A percentile compares a stretch with the other conserved stretches of the same genome.
Conservation (phyloP, 169 alveolate species). For the Babesia bovis region DNA sequence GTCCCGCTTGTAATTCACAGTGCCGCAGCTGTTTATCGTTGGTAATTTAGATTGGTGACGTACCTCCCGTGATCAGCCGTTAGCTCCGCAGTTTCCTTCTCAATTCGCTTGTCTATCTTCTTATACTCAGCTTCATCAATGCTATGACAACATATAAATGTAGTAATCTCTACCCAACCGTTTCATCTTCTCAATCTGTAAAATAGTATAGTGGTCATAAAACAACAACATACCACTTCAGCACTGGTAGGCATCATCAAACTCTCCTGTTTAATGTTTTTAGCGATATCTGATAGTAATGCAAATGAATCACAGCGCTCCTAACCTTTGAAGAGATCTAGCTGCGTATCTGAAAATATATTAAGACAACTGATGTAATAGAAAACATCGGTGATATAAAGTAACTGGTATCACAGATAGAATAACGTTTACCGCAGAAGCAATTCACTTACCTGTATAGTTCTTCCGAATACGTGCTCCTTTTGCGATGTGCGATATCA, state of each 20-base stretch:
- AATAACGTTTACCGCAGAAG: not conserved
- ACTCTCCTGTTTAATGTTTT: conserved; percentile 46
- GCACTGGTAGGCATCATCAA: conserved; percentile 44
- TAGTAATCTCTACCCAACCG: conserved; percentile 8
- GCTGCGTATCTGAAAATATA: conserved; percentile 27
- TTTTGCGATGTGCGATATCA: not conserved
- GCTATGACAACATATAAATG: not conserved
- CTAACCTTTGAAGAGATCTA: conserved; percentile 59
- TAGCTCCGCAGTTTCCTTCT: conserved; percentile 43
- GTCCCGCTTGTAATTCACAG: conserved; percentile 45
- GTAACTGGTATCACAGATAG: not conserved
- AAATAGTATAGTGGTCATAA: not conserved
- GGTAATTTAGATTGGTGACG: not conserved
- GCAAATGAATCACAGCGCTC: not conserved
- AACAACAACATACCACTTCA: conserved; percentile 35
- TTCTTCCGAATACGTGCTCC: conserved; percentile 20
- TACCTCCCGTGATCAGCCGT: conserved; percentile 52
- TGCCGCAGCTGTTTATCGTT: conserved; percentile 22
- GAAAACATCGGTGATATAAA: not conserved
- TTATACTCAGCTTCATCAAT: conserved; percentile 35
- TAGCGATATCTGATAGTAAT: conserved; percentile 37
- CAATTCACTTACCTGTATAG: conserved; percentile 3
- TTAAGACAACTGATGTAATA: not conserved
- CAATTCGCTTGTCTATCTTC: conserved; percentile 45
- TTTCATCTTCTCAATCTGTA: conserved; percentile 45